Conservation (phyloP, 805 yeast genomes). For the Diddensiella caesifluorescens region DNA sequence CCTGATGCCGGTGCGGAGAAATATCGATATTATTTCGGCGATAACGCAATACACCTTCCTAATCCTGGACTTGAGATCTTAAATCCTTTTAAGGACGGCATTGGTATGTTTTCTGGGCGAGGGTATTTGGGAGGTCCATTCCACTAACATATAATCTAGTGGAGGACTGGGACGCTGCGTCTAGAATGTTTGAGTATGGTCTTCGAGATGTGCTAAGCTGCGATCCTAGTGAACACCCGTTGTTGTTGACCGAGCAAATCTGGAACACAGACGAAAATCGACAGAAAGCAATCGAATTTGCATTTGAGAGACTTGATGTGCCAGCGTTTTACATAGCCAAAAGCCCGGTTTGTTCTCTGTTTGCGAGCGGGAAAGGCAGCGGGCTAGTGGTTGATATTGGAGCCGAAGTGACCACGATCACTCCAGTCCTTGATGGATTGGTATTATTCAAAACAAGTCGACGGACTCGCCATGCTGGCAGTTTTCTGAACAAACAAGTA, state of each 20-base stretch:
- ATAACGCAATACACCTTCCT: constrained; percentile 18
- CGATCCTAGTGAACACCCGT: constrained; percentile 62
- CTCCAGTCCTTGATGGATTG: constrained; percentile 26
- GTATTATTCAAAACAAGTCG: constrained; percentile 46
- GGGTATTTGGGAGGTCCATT: constrained; percentile 16
- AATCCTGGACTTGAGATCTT: constrained; percentile 19
- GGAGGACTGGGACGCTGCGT: constrained; percentile 79
- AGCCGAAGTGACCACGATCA: constrained; percentile 60
- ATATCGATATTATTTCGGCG: constrained; percentile 20
- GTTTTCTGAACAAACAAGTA: constrained; percentile 53
- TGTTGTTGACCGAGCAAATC: constrained; percentile 78
- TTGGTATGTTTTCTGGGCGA: constrained; percentile 17
- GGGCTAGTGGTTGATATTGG: constrained; percentile 74
- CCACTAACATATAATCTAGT: constrained; percentile 25
- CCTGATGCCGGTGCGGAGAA: constrained; percentile 10
- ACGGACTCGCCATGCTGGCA: constrained; percentile 68
- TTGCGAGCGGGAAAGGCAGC: constrained; percentile 68
- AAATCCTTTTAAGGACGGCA: constrained; percentile 22
- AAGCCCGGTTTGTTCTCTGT: constrained; percentile 81
- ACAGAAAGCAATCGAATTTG: constrained; percentile 60
- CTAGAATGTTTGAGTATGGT: constrained; percentile 64
- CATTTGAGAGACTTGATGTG: constrained; percentile 61
- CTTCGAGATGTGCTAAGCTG: constrained; percentile 47
- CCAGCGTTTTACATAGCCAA: constrained; percentile 81
- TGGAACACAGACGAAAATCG: constrained; percentile 72